These are phyloP conservation scores for Kondoa malvinella DNA, from an alignment of 768 basidiomycete genomes.

Conservation along the genomic window DNA sequence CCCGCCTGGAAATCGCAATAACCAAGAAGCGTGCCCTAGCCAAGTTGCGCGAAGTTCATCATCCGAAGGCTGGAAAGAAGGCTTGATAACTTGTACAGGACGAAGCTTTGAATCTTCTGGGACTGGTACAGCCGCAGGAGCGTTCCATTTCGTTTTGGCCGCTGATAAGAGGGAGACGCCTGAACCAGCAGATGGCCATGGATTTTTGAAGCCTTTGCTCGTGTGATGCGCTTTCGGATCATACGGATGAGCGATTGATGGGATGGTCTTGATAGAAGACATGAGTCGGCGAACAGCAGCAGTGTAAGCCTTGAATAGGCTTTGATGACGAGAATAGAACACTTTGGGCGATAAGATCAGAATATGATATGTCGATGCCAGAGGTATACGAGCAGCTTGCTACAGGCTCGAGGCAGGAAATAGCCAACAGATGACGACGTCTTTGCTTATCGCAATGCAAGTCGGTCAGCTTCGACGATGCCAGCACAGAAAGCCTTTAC, in stretches of 20 bases:
- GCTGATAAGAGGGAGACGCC: not conserved
- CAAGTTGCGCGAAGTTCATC: not conserved
- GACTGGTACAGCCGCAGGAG: not conserved
- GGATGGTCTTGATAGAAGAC: not conserved
- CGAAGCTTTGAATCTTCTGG: not conserved
- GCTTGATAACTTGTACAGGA: not conserved
- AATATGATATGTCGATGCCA: no score
- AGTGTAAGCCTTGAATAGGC: no score
- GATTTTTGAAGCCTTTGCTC: not conserved
- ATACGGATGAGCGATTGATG: not conserved
- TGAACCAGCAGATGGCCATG: not conserved
- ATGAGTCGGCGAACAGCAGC: no score
- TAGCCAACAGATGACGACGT: no score
- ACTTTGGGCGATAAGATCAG: no score
- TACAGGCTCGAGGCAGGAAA: no score
- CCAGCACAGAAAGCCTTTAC: constrained; percentile 17
- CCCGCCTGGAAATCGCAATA: not conserved
- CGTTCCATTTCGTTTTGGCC: not conserved
- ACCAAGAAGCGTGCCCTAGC: not conserved
- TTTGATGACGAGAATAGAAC: no score
- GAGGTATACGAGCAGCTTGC: no score
- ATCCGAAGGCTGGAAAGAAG: not conserved
- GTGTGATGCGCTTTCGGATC: not conserved
- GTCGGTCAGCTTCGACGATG: constrained; percentile 9
- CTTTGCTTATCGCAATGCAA: no score